phyloP scores from a whole-genome alignment of 441 rosid species.

The Croton laevigatus region DNA sequence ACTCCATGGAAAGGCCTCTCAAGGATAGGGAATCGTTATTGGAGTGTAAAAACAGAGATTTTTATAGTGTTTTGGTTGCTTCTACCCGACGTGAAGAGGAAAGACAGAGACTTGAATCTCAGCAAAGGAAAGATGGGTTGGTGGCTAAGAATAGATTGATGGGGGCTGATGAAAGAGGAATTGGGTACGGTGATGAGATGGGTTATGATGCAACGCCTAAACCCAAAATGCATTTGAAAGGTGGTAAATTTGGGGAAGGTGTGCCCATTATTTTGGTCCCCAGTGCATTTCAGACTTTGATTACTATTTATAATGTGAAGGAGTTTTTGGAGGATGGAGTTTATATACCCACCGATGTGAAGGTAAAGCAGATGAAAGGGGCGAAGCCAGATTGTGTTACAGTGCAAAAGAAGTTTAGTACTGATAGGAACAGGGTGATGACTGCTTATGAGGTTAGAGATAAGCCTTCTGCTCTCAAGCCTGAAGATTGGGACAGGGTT shows the following conservation, averaged over 20 bases:
- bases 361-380: slow-evolving; percentile 87
- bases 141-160: slow-evolving; percentile 81
- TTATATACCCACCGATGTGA: slow-evolving; percentile 77
- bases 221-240: slow-evolving; percentile 65
- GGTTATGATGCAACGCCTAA: slow-evolving; percentile 53
- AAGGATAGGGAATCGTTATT: slow-evolving; percentile 71
- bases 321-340: slow-evolving; percentile 93
- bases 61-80: slow-evolving; percentile 68
- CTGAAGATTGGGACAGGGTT: slow-evolving; percentile 91
- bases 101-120: slow-evolving; percentile 77
- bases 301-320: slow-evolving; percentile 87
- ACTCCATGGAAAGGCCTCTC: slow-evolving; percentile 64
- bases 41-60: slow-evolving; percentile 71
- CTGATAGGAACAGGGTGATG: slow-evolving; percentile 83
- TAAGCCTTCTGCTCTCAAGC: slow-evolving; percentile 76
- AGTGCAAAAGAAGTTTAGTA: slow-evolving; percentile 92
- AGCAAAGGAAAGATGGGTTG: slow-evolving; percentile 91
- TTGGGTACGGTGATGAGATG: slow-evolving; percentile 59
- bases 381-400: slow-evolving; percentile 83
- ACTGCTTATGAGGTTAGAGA: slow-evolving; percentile 96
- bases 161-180: slow-evolving; percentile 79
- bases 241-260: slow-evolving; percentile 85
- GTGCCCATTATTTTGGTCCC: slow-evolving; percentile 91
- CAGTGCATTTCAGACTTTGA: slow-evolving; percentile 87
- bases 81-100: slow-evolving; percentile 85